A percentile compares a stretch with the other conserved stretches of the same genome.
These are phyloP conservation scores for Pythium dissotocum DNA, from an alignment of 352 stramenopile genomes.

Conservation along the genomic window DNA sequence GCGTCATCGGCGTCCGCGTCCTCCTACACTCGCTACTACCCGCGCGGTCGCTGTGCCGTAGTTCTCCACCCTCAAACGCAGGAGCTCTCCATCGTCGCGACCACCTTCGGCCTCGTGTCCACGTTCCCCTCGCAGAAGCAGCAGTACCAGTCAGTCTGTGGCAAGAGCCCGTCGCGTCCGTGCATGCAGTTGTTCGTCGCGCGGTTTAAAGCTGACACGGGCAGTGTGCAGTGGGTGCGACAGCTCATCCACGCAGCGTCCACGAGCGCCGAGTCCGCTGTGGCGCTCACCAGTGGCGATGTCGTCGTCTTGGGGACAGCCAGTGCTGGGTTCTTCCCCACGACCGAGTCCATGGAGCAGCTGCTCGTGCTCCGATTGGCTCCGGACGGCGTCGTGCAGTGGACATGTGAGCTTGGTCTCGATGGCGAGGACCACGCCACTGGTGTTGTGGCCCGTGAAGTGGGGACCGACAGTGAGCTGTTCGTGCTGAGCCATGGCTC, in stretches of 20 bases:
- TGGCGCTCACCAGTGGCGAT: constrained; percentile 1
- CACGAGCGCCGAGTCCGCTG: constrained; percentile 8
- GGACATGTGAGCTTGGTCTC: constrained; percentile 28
- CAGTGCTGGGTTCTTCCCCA: constrained; percentile 18
- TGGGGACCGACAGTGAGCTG: not conserved
- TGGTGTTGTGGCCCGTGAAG: not conserved
- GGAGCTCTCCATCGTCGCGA: constrained; percentile 26
- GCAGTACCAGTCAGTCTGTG: constrained; percentile 26
- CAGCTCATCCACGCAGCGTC: constrained; percentile 16
- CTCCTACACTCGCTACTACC: constrained; percentile 10
- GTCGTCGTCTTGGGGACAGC: constrained; percentile 14
- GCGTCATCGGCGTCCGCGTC: not conserved
- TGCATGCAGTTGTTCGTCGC: constrained; percentile 29
- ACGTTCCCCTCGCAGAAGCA: constrained; percentile 20
- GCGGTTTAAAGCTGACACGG: constrained; percentile 5
- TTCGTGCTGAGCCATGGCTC: constrained; percentile 19
- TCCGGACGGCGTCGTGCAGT: constrained; percentile 22
- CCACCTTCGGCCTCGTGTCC: constrained; percentile 26
- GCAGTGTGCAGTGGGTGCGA: constrained; percentile 19
- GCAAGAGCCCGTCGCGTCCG: not conserved
- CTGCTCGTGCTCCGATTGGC: constrained; percentile 8
- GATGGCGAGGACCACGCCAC: constrained; percentile 23
- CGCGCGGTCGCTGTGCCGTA: constrained; percentile 17
- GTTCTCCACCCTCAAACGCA: not conserved
- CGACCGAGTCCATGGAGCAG: constrained; percentile 27